Evolutionary conservation across 23 red algal species (phyloP), one percentile per base, ranked within the genome.

Genomic region (Gracilaria vermiculophylla): DNA sequence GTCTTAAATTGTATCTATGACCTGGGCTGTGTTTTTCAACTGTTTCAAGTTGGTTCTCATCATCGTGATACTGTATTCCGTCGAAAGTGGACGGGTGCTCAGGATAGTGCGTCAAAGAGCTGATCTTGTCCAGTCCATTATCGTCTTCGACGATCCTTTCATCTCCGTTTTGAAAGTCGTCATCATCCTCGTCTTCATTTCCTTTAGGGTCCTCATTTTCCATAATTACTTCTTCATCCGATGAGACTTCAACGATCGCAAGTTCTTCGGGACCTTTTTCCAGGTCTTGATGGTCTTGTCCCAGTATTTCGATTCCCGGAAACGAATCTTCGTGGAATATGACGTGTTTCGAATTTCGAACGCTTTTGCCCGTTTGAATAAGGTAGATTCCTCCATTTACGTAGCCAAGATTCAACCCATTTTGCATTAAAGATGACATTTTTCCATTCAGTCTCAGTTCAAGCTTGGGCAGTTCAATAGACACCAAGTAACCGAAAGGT

Each of bases 71-170:
- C 13, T 23, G 11, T 5, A 4, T 42, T 19, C 42, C 45, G 24
- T 78, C 73, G 54, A 54, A 78, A 15, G 73, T 53, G 4, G 73
- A 78, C 5, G 51, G 73, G 0, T 51, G 12, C 6, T 78, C 73
- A 13, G 73, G 73, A 16, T 78, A 78, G 31, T 78, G 44, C 32
- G 73, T 78, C 20, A 16, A 8, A 29, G 35, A 44, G 23, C 42
- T 78, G 44, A 3, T 3, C 3, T 37, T 52, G 44, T 52, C 45
- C 2, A 24, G 13, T 41, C 42, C 40, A 7, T 2, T 8, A 53
- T 78, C 73, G 23, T 53, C 73, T 7, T 78, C 73, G 1, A 45
- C 33, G 52, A 45, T n/a, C 5, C 54, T 45, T n/a, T 9, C 13
- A 14, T 7, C 2, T 2, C 27, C 23, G 25, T 14, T 1, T 33